A percentile compares a stretch with the other conserved stretches of the same genome.
Conservation (phyloP, 805 yeast genomes). For the Kuraishia ogatae region DNA sequence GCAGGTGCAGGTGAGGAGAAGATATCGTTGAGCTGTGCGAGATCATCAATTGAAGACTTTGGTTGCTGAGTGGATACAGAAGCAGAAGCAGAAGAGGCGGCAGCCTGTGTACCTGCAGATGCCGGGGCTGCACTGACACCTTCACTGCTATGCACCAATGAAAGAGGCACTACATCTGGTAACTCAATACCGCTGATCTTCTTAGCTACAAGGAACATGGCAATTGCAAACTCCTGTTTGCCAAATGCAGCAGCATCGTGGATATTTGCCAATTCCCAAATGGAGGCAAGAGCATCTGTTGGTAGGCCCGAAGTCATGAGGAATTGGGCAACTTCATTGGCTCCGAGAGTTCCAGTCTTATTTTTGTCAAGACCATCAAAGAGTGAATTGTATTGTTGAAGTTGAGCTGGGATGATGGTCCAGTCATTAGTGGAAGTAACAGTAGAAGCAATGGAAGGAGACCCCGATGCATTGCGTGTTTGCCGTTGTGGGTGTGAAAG, state of each 20-base stretch:
- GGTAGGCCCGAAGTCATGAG: constrained; percentile 80
- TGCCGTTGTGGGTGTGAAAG: constrained; percentile 6
- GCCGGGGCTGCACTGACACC: constrained; percentile 3
- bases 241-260: constrained; percentile 79
- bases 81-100: constrained; percentile 7
- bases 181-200: constrained; percentile 66
- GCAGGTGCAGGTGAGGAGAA: constrained; percentile 35
- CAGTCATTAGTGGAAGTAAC: constrained; percentile 35
- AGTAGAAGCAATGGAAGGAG: constrained; percentile 11
- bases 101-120: constrained; percentile 5
- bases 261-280: constrained; percentile 94
- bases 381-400: constrained; percentile 68
- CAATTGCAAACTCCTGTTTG: constrained; percentile 80
- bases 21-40: constrained; percentile 50
- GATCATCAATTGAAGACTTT: constrained; percentile 54
- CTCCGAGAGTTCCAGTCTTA: constrained; percentile 53
- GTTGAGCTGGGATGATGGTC: constrained; percentile 60
- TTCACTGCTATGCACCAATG: constrained; percentile 29
- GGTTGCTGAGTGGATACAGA: constrained; percentile 23
- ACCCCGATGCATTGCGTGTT: constrained; percentile 2
- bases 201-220: constrained; percentile 87
- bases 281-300: constrained; percentile 76
- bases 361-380: constrained; percentile 71
- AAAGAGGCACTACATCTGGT: constrained; percentile 71
- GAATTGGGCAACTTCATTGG: constrained; percentile 81